phyloP scores from a whole-genome alignment of 1,284 basidiomycete species.

The Rugosomyces carneus region DNA sequence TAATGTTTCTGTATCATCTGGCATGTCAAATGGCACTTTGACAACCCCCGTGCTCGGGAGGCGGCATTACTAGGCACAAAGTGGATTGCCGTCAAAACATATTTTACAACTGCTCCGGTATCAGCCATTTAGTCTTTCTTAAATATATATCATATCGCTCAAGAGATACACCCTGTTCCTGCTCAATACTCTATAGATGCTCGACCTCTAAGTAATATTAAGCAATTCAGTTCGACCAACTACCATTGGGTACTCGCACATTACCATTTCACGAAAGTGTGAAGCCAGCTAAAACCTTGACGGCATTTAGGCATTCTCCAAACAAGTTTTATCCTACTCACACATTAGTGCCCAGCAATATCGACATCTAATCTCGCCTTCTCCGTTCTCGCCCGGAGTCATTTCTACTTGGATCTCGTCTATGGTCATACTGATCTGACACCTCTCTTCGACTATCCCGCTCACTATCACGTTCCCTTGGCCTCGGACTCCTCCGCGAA shows the following conservation, averaged over 20 bases:
- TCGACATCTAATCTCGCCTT: slow-evolving; percentile 10
- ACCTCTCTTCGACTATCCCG: slow-evolving; percentile 18
- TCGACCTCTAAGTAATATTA: too few relatives aligned
- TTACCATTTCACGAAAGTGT: too few relatives aligned
- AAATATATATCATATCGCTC: too few relatives aligned
- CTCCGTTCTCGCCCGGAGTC: slow-evolving; percentile 15
- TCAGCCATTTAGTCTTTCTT: too few relatives aligned
- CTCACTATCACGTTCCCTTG: slow-evolving; percentile 22
- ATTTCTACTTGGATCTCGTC: slow-evolving; percentile 15
- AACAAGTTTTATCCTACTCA: not conserved
- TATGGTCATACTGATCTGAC: slow-evolving; percentile 18
- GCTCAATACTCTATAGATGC: too few relatives aligned
- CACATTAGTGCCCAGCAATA: not conserved
- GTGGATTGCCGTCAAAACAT: too few relatives aligned
- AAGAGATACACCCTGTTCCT: too few relatives aligned
- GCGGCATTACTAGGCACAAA: not conserved
- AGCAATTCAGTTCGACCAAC: too few relatives aligned
- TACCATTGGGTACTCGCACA: too few relatives aligned
- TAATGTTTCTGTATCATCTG: slow-evolving; percentile 26
- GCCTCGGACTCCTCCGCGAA: slow-evolving; percentile 28
- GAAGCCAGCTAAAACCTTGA: too few relatives aligned
- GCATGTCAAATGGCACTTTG: slow-evolving; percentile 23
- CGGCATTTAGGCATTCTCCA: not conserved
- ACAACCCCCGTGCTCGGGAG: slow-evolving; percentile 24
- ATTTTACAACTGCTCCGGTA: too few relatives aligned